A percentile compares a stretch with the other conserved stretches of the same genome.
Conservation (phyloP, 129 eudicot genomes). For the Flaveria linearis region DNA sequence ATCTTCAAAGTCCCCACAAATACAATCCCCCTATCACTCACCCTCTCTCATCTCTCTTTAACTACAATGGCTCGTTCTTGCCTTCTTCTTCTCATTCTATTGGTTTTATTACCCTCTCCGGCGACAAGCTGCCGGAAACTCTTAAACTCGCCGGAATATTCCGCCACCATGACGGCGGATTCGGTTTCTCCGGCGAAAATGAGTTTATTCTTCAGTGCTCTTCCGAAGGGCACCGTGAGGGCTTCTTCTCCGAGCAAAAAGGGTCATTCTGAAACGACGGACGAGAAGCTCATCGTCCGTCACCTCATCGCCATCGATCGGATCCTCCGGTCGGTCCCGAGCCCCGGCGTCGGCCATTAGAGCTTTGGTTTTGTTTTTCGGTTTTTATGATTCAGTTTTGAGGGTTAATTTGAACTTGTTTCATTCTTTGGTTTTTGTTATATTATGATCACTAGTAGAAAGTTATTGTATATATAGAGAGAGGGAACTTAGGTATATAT, state of each 20-base stretch:
- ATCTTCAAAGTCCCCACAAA: neutral
- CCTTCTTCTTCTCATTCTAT: conserved; percentile 16
- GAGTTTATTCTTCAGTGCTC: conserved; percentile 44
- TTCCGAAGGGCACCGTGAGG: conserved; percentile 68
- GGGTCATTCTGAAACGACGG: conserved; percentile 44
- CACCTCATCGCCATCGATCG: conserved; percentile 66
- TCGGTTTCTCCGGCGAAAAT: neutral
- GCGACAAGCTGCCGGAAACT: conserved; percentile 32
- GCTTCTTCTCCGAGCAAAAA: conserved; percentile 68
- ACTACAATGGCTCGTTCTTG: conserved; percentile 24
- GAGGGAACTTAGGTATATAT: conserved; percentile 7
- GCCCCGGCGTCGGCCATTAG: conserved; percentile 78
- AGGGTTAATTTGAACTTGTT: neutral
- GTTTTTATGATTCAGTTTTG: conserved; percentile 21
- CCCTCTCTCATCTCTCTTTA: neutral
- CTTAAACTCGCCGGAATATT: conserved; percentile 8
- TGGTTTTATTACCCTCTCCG: conserved; percentile 15
- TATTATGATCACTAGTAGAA: neutral
- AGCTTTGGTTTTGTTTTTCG: neutral
- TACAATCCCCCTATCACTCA: neutral
- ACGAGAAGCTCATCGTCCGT: conserved; percentile 58
- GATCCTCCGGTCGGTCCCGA: conserved; percentile 78
- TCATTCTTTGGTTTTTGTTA: neutral
- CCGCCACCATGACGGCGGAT: too few relatives aligned
- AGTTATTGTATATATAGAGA: neutral